Conservation (phyloP, 1,139 yeast genomes). For the Saccharomycopsis hybrid region DNA sequence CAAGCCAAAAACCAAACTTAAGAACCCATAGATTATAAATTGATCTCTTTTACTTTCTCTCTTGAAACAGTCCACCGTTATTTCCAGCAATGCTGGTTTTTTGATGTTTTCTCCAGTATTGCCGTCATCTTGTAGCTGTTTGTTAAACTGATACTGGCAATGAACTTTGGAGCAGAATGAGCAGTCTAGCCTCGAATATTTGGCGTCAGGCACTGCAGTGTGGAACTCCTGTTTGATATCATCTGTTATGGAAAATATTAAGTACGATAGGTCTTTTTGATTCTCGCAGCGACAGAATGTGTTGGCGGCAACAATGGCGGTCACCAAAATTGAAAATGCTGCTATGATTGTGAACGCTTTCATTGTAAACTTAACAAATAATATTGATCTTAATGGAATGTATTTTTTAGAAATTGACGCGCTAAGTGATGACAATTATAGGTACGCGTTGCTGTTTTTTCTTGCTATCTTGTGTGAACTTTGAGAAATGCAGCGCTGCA, state of each 20-base stretch:
- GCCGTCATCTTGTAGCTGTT: neutral
- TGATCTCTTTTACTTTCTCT: slow-evolving; percentile 19
- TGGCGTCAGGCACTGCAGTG: slow-evolving; percentile 3
- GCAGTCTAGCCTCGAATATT: slow-evolving; percentile 12
- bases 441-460: too few species aligned
- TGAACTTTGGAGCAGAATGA: slow-evolving; percentile 16
- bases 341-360: too few species aligned
- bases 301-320: neutral
- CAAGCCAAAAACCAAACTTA: slow-evolving; percentile 8
- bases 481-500: too few species aligned
- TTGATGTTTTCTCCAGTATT: too few species aligned
- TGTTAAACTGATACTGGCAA: slow-evolving; percentile 12
- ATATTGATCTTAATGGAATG: too few species aligned
- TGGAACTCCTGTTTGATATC: neutral
- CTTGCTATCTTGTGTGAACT: too few species aligned
- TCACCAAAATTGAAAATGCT: neutral
- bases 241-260: slow-evolving; percentile 11
- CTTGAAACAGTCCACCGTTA: slow-evolving; percentile 17
- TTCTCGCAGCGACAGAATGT: slow-evolving; percentile 19
- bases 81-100: neutral
- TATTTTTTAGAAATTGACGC: too few species aligned
- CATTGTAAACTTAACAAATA: too few species aligned
- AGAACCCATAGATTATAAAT: slow-evolving; percentile 17
- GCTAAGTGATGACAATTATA: too few species aligned
- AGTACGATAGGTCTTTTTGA: slow-evolving; percentile 12